Percentiles rank a stretch among this genome's conserved stretches.
Evolutionary conservation across 345 rosid genomes (phyloP).

Genomic region (Salix exigua): DNA sequence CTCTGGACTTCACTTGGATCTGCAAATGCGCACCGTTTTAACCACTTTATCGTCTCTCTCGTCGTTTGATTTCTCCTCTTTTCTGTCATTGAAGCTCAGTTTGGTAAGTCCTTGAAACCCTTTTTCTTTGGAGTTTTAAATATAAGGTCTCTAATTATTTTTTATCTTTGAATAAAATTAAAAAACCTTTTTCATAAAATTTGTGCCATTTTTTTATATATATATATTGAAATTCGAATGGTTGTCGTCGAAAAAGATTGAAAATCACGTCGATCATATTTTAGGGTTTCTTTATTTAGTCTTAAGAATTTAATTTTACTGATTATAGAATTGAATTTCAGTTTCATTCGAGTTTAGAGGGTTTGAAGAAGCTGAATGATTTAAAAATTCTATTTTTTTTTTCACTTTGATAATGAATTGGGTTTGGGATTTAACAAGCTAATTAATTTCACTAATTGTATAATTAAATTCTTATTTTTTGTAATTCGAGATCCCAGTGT

Average conservation of each 20-base stretch:
- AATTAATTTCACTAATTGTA: not conserved
- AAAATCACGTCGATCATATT: no score
- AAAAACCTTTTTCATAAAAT: no score
- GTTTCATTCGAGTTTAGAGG: not conserved
- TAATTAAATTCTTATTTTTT: not conserved
- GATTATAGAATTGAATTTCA: no score
- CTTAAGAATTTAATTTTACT: no score
- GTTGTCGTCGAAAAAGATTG: not conserved
- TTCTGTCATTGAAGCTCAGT: constrained; percentile 26
- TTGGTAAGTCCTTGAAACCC: constrained; percentile 29
- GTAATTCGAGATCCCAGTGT: not conserved
- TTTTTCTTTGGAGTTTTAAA: not conserved
- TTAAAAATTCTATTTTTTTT: no score
- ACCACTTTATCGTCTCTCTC: constrained; percentile 9
- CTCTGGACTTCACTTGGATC: constrained; percentile 18
- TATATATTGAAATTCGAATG: not conserved
- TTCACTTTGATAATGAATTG: no score
- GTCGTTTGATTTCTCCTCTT: constrained; percentile 7
- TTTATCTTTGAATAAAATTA: no score
- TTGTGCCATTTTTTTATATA: no score
- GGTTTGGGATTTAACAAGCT: no score
- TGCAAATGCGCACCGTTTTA: constrained; percentile 36
- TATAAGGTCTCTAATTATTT: not conserved
- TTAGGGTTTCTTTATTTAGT: no score
- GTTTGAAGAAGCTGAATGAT: no score